phyloP scores from a whole-genome alignment of 1,139 yeast genomes.

The Meyerozyma elateridarum region DNA sequence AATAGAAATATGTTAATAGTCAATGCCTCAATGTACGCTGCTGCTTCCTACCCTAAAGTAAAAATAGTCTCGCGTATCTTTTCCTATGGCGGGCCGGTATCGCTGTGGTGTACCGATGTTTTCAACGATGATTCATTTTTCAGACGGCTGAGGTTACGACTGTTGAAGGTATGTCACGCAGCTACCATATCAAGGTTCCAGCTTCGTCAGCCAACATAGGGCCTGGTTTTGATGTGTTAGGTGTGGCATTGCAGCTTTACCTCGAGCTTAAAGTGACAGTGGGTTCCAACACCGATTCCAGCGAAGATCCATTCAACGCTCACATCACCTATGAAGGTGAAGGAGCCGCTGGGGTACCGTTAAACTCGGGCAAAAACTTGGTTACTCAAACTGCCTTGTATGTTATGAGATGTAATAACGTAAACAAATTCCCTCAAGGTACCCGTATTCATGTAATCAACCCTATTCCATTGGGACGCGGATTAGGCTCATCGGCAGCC shows the following conservation, averaged over 20 bases:
- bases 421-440: slow-evolving; percentile 73
- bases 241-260: slow-evolving; percentile 76
- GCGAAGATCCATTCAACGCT: slow-evolving; percentile 65
- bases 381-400: slow-evolving; percentile 91
- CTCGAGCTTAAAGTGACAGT: slow-evolving; percentile 65
- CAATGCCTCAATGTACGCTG: no score
- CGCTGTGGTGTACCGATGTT: no score
- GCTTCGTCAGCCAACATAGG: slow-evolving; percentile 98
- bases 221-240: slow-evolving; percentile 96
- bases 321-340: slow-evolving; percentile 64
- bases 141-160: no score
- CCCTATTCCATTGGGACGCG: slow-evolving; percentile 95
- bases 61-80: no score
- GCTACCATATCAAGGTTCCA: slow-evolving; percentile 70
- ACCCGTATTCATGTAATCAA: slow-evolving; percentile 78
- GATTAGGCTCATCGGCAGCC: slow-evolving; percentile 97
- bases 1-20: slow-evolving; percentile 5
- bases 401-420: slow-evolving; percentile 76
- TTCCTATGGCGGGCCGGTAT: no score
- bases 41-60: no score
- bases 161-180: slow-evolving; percentile 39
- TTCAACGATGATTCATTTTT: no score
- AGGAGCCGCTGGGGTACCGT: slow-evolving; percentile 77
- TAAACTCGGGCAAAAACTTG: slow-evolving; percentile 69
- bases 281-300: slow-evolving; percentile 50